Conservation (phyloP, 176 grass and related monocot species). For the Puccinellia tenuiflora region DNA sequence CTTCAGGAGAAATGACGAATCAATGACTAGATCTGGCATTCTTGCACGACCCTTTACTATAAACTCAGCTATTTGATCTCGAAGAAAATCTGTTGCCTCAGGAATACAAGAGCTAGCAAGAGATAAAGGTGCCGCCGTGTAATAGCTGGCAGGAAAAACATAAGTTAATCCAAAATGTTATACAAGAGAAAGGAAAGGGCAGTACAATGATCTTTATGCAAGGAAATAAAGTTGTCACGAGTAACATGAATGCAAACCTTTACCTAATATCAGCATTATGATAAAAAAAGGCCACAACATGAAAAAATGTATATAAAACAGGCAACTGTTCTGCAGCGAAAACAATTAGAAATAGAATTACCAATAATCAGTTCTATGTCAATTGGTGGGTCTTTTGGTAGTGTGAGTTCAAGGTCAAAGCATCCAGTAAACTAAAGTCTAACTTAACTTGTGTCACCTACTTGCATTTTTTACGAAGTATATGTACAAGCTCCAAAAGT, state of each 20-base stretch:
- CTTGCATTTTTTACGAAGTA: conserved; percentile 19
- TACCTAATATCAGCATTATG: not conserved
- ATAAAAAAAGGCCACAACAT: not conserved
- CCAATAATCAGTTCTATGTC: not conserved
- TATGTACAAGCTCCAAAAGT: not conserved
- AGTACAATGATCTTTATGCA: not conserved
- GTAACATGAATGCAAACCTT: not conserved
- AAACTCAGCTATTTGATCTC: conserved; percentile 62
- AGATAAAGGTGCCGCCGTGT: conserved; percentile 62
- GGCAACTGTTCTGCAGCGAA: not conserved
- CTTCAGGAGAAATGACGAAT: conserved; percentile 43
- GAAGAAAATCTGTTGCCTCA: conserved; percentile 52
- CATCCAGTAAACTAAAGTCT: not conserved
- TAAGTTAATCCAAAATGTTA: conserved; percentile 18
- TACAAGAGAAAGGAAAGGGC: not conserved
- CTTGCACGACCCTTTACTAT: conserved; percentile 68
- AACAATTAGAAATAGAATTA: not conserved
- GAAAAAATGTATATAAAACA: not conserved
- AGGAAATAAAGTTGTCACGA: not conserved
- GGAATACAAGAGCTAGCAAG: conserved; percentile 68
- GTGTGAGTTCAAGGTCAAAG: not conserved
- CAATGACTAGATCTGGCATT: conserved; percentile 71
- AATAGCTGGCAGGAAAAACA: conserved; percentile 52
- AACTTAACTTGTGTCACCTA: not conserved
- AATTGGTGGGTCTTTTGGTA: not conserved